These are phyloP conservation scores for Fusarium chaquense DNA, from an alignment of 2,329 filamentous ascomycete genomes.

Conservation along the genomic window DNA sequence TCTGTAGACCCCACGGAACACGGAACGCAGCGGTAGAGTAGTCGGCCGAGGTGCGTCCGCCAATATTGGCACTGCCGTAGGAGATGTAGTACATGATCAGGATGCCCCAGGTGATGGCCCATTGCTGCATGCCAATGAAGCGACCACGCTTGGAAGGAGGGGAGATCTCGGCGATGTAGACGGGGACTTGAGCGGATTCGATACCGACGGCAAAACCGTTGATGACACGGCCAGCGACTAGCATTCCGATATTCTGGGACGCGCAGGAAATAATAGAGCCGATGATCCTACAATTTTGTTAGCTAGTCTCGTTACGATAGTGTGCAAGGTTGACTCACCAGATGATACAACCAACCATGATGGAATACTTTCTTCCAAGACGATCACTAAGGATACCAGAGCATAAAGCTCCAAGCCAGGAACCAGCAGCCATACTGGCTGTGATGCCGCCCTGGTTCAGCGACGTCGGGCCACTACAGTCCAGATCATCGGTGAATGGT, in stretches of 20 bases:
- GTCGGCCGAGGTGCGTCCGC: conserved; percentile 56
- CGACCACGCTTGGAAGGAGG: conserved; percentile 60
- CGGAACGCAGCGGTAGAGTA: conserved; percentile 68
- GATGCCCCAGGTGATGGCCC: conserved; percentile 78
- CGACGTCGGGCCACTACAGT: conserved; percentile 54
- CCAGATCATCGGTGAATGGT: conserved; percentile 45
- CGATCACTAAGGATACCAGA: conserved; percentile 64
- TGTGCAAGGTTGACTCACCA: conserved; percentile 56
- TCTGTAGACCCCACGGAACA: conserved; percentile 72
- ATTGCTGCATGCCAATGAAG: conserved; percentile 71
- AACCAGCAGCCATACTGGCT: conserved; percentile 64
- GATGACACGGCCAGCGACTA: conserved; percentile 67
- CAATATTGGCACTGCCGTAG: conserved; percentile 73
- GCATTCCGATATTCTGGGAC: conserved; percentile 54
- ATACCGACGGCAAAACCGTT: conserved; percentile 75
- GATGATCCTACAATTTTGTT: conserved; percentile 55
- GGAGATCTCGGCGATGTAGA: conserved; percentile 78
- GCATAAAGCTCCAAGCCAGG: conserved; percentile 61
- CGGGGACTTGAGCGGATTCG: conserved; percentile 74
- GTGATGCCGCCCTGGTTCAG: conserved; percentile 65
- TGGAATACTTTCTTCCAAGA: conserved; percentile 62
- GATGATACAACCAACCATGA: conserved; percentile 63
- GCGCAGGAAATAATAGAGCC: conserved; percentile 62
- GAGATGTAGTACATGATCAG: conserved; percentile 75
- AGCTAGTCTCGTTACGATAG: rapidly evolving